A percentile compares a stretch with the other conserved stretches of the same genome.
Evolutionary conservation across 2,329 filamentous ascomycete genomes (phyloP).

Genomic region (Paecilomyces sp.): DNA sequence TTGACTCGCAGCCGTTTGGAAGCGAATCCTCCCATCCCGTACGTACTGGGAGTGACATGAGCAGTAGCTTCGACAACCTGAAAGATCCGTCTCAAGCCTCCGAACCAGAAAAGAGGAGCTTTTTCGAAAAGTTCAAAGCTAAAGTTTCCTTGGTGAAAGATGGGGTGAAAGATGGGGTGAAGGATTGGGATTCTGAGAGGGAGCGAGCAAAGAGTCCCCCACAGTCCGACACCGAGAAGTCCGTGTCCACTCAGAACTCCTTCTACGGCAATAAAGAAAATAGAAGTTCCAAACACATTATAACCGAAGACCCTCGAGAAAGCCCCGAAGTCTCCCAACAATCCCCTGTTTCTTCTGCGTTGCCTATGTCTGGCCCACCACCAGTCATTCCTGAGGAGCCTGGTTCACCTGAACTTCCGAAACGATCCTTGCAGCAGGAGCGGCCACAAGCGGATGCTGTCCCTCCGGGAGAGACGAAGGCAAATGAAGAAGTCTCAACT

Average conservation of each 20-base stretch:
- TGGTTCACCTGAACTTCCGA: background rate
- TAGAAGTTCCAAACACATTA: slow-evolving; percentile 12
- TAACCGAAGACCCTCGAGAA: slow-evolving; percentile 5
- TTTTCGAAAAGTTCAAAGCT: slow-evolving; percentile 58
- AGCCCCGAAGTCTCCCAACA: slow-evolving; percentile 15
- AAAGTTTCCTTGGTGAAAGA: slow-evolving; percentile 51
- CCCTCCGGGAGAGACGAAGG: background rate
- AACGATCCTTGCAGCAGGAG: background rate
- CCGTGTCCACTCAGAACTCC: slow-evolving; percentile 25
- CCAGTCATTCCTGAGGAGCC: slow-evolving; percentile 28
- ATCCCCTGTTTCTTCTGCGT: slow-evolving; percentile 22
- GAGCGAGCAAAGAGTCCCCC: slow-evolving; percentile 47
- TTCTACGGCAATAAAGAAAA: slow-evolving; percentile 21
- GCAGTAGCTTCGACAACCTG: slow-evolving; percentile 17
- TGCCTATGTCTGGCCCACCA: slow-evolving; percentile 20
- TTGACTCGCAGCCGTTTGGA: slow-evolving; percentile 34
- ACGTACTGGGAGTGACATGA: slow-evolving; percentile 31
- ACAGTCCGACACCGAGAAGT: slow-evolving; percentile 25
- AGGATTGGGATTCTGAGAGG: slow-evolving; percentile 47
- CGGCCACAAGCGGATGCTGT: background rate
- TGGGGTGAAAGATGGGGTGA: slow-evolving; percentile 50
- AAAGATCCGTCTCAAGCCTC: slow-evolving; percentile 16
- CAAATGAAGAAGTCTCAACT: background rate
- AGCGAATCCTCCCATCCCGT: slow-evolving; percentile 30
- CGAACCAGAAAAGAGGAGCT: slow-evolving; percentile 50